Evolutionary conservation across 2,329 filamentous ascomycete genomes (phyloP), one percentile per base, ranked within the genome.

Genomic region (Fusarium tricinctum): DNA sequence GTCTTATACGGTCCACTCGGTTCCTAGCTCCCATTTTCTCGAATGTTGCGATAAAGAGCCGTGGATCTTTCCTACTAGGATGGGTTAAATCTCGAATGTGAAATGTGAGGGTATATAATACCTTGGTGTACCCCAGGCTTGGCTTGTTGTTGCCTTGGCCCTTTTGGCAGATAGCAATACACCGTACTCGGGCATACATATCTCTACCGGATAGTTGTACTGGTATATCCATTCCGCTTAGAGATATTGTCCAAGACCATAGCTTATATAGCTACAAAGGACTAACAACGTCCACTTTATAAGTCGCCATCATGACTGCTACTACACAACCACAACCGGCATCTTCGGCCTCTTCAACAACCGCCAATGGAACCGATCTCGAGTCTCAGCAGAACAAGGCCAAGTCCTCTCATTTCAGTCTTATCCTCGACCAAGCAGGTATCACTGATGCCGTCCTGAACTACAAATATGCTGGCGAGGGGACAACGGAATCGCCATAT

Each of bases 401-500:
- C 56, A 80, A 76, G 26, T 72, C 81, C 43, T 78, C 80, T 15
- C 84, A 87, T 77, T 86, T 83, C 76, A 78, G 81, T 49, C 78
- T 88, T 55, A 80, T 92, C 59, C 76, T 85, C 48, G 84, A 90
- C 74, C 88, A 88, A 54, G 83, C 84, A 26, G 85, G 85, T 44
- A 78, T 92, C 50, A 89, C 85, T 1, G 81, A 84, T 46, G 83
- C 85, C 53, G 85, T 90, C 10, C 77, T 89, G 45, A 80, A 85
- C 50, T 81, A 86, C 76, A 75, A 79, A 5, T 92, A 91, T 70
- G 74, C 78, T 17, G 89, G 89, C 26, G 77, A 84, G 14, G 91
- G 91, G 62, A 93, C 91, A 3, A 76, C 82, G 10, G 86, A 90
- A 43, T 87, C 90, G 40, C 91, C 91, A 2, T 93, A 86, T 67